Evolutionary conservation across 768 basidiomycete species (phyloP).

Genomic region (Crepidotus variabilis): DNA sequence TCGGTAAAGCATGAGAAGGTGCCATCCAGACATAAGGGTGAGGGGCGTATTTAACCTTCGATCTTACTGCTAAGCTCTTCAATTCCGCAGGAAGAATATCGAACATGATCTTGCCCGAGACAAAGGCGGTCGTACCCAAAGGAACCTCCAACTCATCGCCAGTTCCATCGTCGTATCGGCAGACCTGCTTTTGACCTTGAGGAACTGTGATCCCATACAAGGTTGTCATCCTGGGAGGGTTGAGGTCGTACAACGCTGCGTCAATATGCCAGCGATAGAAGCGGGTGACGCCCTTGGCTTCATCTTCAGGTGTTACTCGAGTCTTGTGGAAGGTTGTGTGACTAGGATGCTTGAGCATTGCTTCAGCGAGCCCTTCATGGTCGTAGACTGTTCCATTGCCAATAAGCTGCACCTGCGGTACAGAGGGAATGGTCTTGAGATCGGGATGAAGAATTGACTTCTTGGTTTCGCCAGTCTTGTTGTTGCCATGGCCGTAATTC

Average conservation of each 20-base stretch:
- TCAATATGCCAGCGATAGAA: slow-evolving; percentile 95
- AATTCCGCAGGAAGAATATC: slow-evolving; percentile 64
- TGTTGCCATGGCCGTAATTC: slow-evolving; percentile 85
- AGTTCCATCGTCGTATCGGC: slow-evolving; percentile 83
- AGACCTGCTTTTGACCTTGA: slow-evolving; percentile 55
- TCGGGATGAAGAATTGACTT: slow-evolving; percentile 87
- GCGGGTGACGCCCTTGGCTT: slow-evolving; percentile 72
- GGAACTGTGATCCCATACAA: slow-evolving; percentile 79
- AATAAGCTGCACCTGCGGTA: slow-evolving; percentile 89
- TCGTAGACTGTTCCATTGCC: slow-evolving; percentile 80
- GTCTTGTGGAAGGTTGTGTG: slow-evolving; percentile 90
- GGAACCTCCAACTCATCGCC: slow-evolving; percentile 81
- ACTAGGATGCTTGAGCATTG: slow-evolving; percentile 80
- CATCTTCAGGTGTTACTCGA: slow-evolving; percentile 66
- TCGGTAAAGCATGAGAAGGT: slow-evolving; percentile 64
- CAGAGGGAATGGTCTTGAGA: slow-evolving; percentile 85
- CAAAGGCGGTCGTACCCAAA: slow-evolving; percentile 83
- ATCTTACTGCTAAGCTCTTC: slow-evolving; percentile 78
- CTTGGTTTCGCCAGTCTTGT: slow-evolving; percentile 70
- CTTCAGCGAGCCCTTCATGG: slow-evolving; percentile 77
- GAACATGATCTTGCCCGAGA: slow-evolving; percentile 81
- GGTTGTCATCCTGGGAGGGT: slow-evolving; percentile 81
- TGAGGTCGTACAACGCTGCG: slow-evolving; percentile 74
- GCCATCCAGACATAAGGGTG: slow-evolving; percentile 94
- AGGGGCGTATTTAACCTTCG: slow-evolving; percentile 74